phyloP scores from a whole-genome alignment of 306 rosid genomes.

The Trifolium repens region DNA sequence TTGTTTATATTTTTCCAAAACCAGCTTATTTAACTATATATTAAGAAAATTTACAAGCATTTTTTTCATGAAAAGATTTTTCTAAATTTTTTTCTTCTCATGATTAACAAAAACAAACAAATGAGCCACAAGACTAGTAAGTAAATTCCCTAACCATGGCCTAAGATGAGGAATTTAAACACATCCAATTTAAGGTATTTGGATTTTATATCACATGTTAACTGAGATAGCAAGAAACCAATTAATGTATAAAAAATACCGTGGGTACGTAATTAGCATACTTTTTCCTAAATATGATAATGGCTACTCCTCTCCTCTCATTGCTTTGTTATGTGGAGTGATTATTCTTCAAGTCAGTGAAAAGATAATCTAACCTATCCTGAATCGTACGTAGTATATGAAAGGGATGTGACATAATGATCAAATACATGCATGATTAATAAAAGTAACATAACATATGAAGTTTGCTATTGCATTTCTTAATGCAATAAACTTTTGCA shows the following conservation, averaged over 20 bases:
- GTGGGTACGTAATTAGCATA: constrained; percentile 28
- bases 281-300: constrained; percentile 36
- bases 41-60: background rate
- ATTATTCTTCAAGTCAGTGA: constrained; percentile 31
- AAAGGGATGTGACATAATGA: constrained; percentile 39
- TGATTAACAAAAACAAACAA: background rate
- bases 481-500: constrained; percentile 31
- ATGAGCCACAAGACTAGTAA: constrained; percentile 9
- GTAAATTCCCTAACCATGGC: constrained; percentile 26
- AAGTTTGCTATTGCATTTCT: constrained; percentile 22
- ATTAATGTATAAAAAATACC: constrained; percentile 23
- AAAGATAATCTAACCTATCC: constrained; percentile 36
- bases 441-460: background rate
- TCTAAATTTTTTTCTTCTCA: background rate
- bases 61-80: too few relatives aligned
- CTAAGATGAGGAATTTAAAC: constrained; percentile 29
- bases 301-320: constrained; percentile 28
- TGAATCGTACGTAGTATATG: background rate
- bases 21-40: too few relatives aligned
- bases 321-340: constrained; percentile 40
- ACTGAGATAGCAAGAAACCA: constrained; percentile 33
- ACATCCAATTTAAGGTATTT: constrained; percentile 29
- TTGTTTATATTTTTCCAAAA: background rate
- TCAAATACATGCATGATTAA: constrained; percentile 28
- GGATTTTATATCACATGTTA: constrained; percentile 29